A percentile compares a stretch with the other conserved stretches of the same genome.
Conservation (phyloP, 257 asterid species). For the Nicotiana tomentosiformis region DNA sequence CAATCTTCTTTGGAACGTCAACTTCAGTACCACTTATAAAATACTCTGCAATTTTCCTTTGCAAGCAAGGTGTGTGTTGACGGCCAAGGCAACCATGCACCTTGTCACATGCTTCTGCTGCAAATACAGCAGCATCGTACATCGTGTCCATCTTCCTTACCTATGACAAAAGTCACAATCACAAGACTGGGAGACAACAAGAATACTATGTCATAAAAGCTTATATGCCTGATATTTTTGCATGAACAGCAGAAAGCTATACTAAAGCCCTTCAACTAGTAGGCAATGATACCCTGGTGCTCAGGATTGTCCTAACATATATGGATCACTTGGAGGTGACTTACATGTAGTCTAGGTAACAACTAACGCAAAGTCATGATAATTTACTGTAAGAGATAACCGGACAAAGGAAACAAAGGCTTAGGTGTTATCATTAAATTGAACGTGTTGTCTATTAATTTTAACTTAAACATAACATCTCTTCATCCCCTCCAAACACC, state of each 20-base stretch:
- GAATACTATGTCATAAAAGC: constrained; percentile 3
- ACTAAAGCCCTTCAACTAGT: neutral
- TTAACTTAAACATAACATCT: neutral
- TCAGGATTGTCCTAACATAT: neutral
- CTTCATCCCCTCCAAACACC: neutral
- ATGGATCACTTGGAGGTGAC: neutral
- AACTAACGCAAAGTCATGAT: neutral
- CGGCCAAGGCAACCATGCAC: constrained; percentile 48
- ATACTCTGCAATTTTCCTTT: constrained; percentile 62
- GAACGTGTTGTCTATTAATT: neutral
- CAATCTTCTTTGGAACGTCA: constrained; percentile 36
- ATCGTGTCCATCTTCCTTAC: constrained; percentile 66
- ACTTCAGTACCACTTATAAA: constrained; percentile 43
- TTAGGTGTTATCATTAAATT: neutral
- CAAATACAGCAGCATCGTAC: constrained; percentile 56
- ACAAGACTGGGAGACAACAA: neutral
- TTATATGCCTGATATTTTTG: neutral
- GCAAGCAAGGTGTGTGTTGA: constrained; percentile 74
- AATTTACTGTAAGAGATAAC: neutral
- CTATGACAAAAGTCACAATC: constrained; percentile 29
- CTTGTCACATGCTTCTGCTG: constrained; percentile 57
- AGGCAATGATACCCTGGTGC: neutral
- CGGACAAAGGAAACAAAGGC: neutral
- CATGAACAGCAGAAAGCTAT: neutral
- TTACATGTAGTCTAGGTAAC: neutral